phyloP scores from a whole-genome alignment of 768 basidiomycete genomes.

The Suillus alpinus region DNA sequence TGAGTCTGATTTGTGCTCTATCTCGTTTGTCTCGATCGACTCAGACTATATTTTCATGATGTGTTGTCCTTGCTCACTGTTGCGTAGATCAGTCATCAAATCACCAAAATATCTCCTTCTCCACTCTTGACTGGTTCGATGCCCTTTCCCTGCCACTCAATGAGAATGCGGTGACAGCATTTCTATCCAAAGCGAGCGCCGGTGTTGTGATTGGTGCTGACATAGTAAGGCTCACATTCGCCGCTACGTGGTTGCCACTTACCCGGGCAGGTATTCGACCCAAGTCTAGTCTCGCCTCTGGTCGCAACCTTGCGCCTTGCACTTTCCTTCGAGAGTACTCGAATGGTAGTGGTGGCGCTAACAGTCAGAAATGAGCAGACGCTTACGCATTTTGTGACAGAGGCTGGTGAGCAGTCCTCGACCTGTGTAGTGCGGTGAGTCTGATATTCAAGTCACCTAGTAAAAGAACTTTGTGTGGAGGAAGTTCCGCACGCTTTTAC shows the following conservation, averaged over 20 bases:
- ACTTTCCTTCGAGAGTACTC: conserved; percentile 17
- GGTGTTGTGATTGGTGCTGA: conserved; percentile 75
- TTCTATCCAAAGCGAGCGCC: conserved; percentile 42
- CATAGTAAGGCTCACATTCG: conserved; percentile 36
- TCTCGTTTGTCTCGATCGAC: neutral
- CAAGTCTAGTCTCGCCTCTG: conserved; percentile 55
- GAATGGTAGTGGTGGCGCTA: conserved; percentile 37
- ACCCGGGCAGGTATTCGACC: conserved; percentile 63
- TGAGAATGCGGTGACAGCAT: conserved; percentile 17
- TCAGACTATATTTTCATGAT: neutral
- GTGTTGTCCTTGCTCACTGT: neutral
- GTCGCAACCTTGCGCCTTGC: conserved; percentile 43
- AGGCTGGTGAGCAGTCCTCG: conserved; percentile 24
- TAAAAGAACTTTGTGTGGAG: conserved; percentile 23
- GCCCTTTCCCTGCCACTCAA: conserved; percentile 38
- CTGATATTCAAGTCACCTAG: conserved; percentile 7
- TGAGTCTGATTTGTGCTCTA: neutral
- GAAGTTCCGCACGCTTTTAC: conserved; percentile 20
- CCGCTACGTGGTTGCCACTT: neutral
- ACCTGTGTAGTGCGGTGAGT: conserved; percentile 1
- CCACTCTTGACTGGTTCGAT: conserved; percentile 64
- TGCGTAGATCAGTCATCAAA: conserved; percentile 51
- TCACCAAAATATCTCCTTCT: conserved; percentile 44
- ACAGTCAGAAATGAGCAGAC: conserved; percentile 57
- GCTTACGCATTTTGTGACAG: conserved; percentile 39